phyloP scores from a whole-genome alignment of 768 basidiomycete species.

The Mycena belliarum region DNA sequence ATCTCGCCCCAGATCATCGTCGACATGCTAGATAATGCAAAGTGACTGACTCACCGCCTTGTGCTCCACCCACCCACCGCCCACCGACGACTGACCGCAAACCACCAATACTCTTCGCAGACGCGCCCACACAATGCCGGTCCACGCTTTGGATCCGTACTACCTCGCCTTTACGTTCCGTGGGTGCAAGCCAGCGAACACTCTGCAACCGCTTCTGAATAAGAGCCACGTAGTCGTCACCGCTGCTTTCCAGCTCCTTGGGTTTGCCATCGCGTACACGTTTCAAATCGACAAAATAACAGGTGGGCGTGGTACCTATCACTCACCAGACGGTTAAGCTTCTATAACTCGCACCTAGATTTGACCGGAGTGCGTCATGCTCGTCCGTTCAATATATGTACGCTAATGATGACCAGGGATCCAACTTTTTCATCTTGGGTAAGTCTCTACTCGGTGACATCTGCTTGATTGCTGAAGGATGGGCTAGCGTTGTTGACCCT shows the following conservation, averaged over 20 bases:
- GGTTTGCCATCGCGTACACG: slow-evolving; percentile 69
- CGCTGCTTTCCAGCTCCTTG: slow-evolving; percentile 56
- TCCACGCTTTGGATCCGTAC: slow-evolving; percentile 49
- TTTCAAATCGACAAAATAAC: slow-evolving; percentile 76
- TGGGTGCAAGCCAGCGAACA: no score
- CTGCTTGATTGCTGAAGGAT: not conserved
- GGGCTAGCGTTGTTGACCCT: slow-evolving; percentile 57
- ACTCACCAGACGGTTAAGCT: no score
- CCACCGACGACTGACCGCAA: no score
- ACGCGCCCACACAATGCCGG: no score
- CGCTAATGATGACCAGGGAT: slow-evolving; percentile 37
- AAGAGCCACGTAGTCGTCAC: no score
- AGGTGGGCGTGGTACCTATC: no score
- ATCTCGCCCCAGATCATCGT: not conserved
- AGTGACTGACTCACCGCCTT: no score
- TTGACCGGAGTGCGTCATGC: slow-evolving; percentile 46
- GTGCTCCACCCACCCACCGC: no score
- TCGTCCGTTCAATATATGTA: not conserved
- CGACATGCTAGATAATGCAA: no score
- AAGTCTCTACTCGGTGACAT: not conserved
- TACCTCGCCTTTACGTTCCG: slow-evolving; percentile 51
- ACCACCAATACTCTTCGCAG: no score
- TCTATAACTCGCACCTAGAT: no score
- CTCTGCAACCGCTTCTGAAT: no score
- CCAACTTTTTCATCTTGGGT: slow-evolving; percentile 70